phyloP scores from a whole-genome alignment of 306 rosid genomes.

The Amphicarpaea edgeworthii region DNA sequence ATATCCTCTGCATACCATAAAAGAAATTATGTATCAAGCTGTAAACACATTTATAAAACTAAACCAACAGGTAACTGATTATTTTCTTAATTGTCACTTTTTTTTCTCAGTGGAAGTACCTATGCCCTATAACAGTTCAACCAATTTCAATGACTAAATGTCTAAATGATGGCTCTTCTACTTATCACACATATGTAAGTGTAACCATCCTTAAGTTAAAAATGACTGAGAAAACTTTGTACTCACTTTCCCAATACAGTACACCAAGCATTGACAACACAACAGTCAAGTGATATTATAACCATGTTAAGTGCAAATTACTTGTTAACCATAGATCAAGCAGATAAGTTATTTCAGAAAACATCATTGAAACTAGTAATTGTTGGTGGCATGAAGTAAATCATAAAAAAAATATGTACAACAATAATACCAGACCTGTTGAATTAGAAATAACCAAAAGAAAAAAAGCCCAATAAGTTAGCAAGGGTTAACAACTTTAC shows the following conservation, averaged over 20 bases:
- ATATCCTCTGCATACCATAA: slow-evolving; percentile 68
- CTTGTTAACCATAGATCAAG: slow-evolving; percentile 17
- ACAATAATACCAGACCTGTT: slow-evolving; percentile 28
- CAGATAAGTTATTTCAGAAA: slow-evolving; percentile 20
- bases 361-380: slow-evolving; percentile 13
- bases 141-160: slow-evolving; percentile 19
- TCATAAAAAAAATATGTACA: not conserved
- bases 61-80: slow-evolving; percentile 35
- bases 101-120: not conserved
- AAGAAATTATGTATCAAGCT: slow-evolving; percentile 31
- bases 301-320: not conserved
- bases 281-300: slow-evolving; percentile 23
- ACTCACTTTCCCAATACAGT: slow-evolving; percentile 28
- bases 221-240: slow-evolving; percentile 3
- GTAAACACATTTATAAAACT: slow-evolving; percentile 32
- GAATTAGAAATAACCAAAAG: slow-evolving; percentile 11
- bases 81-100: not conserved
- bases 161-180: slow-evolving; percentile 1
- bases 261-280: slow-evolving; percentile 33
- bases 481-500: slow-evolving; percentile 21
- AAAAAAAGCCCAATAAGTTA: slow-evolving; percentile 26
- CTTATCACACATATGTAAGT: slow-evolving; percentile 4
- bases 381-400: slow-evolving; percentile 16
- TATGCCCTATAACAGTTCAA: slow-evolving; percentile 15
- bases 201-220: slow-evolving; percentile 13